Base-by-base conservation (phyloP, 2,329 filamentous ascomycete species). In the Aureobasidium uvarum region DNA sequence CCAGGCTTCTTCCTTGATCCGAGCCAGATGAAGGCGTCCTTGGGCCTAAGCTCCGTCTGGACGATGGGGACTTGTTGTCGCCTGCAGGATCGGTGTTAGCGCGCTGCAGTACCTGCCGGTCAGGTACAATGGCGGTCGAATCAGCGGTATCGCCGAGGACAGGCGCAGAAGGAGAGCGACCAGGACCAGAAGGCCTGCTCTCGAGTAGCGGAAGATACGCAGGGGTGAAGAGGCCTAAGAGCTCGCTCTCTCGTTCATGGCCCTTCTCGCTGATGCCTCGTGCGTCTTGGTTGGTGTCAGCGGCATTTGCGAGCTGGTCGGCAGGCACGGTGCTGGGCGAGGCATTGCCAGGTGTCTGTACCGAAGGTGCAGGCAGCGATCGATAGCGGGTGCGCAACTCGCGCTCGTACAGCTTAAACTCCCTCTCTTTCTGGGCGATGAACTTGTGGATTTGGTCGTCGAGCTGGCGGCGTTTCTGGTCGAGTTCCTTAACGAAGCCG, bases 381-480 rank as follows among this genome's bases (percentile, higher is more conserved):
- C 67, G 51, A 60, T 69, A 66, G 60, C 66, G 66, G 46, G 58
- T 67, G 56, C 68, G 68, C 64, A 75, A 45, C 36, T 77, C 74
- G 67, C 71, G 74, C 68, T 76, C 74, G 65, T 69, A 74, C n/a
- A 68, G 67, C 67, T 74, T 74, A 64, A 74, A 76, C 55, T 77
- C 75, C 43, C 74, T 66, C 64, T 77, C 75, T 67, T 77, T 77
- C 51, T 71, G 66, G 13, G 75, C 74, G 50, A 76, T 75, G 67
- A 75, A 77, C 50, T 74, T 74, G 68, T 76, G 74, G 59, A 77
- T 76, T 10, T 72, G 73, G 18, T 77, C 75, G 64, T 77, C 75
- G 50, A 76, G 68, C 68, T 74, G 72, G 59, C 70, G 72, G 41
- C 75, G 72, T 68, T 77, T 77, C 64, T 71, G 66, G 64, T 76